Conservation (phyloP, 257 asterid genomes). For the Ligustrum vulgare region DNA sequence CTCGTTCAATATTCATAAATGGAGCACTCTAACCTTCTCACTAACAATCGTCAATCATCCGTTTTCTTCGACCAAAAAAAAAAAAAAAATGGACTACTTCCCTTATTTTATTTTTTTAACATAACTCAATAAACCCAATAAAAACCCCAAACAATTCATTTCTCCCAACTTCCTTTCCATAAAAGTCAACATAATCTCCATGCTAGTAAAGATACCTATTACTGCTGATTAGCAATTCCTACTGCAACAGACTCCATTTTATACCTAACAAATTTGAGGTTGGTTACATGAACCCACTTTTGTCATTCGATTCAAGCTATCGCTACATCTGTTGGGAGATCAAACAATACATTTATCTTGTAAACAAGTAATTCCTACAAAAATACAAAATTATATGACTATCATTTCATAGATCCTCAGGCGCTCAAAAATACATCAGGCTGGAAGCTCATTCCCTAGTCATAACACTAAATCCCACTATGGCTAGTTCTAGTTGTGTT, state of each 20-base stretch:
- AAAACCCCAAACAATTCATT: background rate
- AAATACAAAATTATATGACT: background rate
- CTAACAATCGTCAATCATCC: background rate
- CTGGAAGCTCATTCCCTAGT: background rate
- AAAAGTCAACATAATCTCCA: background rate
- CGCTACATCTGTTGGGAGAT: background rate
- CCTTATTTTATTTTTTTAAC: background rate
- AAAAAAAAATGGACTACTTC: background rate
- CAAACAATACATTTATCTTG: background rate
- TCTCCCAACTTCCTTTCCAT: background rate
- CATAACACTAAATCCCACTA: background rate
- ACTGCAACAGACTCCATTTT: background rate
- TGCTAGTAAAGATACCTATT: background rate
- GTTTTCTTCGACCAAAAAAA: no score
- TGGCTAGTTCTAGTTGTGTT: background rate
- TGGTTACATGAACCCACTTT: background rate
- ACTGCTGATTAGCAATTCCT: background rate
- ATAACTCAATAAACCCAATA: background rate
- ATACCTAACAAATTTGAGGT: background rate
- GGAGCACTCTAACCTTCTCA: background rate
- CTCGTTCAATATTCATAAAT: conserved; percentile 8
- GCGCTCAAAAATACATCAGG: background rate
- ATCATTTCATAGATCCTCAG: background rate
- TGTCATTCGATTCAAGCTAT: background rate
- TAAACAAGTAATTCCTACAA: background rate